A percentile compares a stretch with the other conserved stretches of the same genome.
Conservation (phyloP, 2,329 filamentous ascomycete species). For the Alternaria sp. region DNA sequence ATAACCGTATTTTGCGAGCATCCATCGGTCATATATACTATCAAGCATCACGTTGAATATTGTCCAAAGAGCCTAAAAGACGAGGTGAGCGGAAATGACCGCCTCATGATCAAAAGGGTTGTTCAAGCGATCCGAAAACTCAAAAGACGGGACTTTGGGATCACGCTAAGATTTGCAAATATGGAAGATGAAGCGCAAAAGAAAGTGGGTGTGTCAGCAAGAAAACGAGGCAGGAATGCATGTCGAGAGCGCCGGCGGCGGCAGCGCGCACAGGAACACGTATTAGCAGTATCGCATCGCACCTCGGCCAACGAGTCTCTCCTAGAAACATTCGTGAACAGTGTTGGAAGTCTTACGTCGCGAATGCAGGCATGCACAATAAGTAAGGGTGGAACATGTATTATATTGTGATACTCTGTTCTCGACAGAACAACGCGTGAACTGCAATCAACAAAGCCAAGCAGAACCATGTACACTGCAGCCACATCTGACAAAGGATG, state of each 20-base stretch:
- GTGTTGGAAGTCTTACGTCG: neutral
- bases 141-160: neutral
- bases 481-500: no score
- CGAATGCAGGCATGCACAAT: no score
- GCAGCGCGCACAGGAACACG: neutral
- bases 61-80: neutral
- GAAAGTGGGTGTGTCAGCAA: neutral
- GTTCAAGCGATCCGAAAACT: neutral
- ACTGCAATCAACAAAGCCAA: no score
- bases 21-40: neutral
- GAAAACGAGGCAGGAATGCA: neutral
- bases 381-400: no score
- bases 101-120: conserved; percentile 1
- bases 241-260: neutral
- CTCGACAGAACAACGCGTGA: no score
- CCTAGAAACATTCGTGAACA: neutral
- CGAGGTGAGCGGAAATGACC: neutral
- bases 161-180: neutral
- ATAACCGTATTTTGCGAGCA: neutral
- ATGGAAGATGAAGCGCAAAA: neutral
- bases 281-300: neutral
- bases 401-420: no score
- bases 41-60: neutral
- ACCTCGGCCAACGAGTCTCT: neutral
- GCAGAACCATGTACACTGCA: no score